Base-by-base conservation (phyloP, 176 grass and related monocot species). In the Oryza punctata region DNA sequence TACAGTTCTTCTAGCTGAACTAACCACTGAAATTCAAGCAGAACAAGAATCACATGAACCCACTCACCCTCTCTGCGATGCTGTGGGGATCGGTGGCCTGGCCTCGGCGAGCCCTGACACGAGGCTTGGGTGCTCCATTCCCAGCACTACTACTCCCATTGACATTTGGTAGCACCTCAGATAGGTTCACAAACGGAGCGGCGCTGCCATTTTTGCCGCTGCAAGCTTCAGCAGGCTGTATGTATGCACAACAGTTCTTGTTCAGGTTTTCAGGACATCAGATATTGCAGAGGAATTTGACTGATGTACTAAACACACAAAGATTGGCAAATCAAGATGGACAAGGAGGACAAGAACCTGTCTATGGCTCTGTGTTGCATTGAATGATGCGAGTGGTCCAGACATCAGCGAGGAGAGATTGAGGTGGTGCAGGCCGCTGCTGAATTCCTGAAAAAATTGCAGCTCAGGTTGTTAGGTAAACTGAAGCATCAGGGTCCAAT, bases 31-130 rank as follows among this genome's bases (percentile, higher is more conserved):
- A 65, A n/a, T 38, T 27, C 28, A 85, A 70, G 23, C 18, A 13
- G 14, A 59, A 8, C 1, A 14, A 26, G 7, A 67, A 60, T 10
- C 32, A 43, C 35, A 43, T 46, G 38, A 18, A 44, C 33, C 0
- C 5, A 2, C 69, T 18, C n/a, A 82, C 88, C 78, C 83, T 86
- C 67, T 86, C 78, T 3, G 88, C 83, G 12, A 90, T 86, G 83
- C 88, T 86, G 66, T 90, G 88, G n/a, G 78, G 83, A 73, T 90
- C 83, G 7, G 83, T 90, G 21, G 88, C 88, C 59, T 82, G 83
- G 45, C 83, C 88, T 8, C 83, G 83, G 33, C 78, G 83, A 67
- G 88, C 78, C 23, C 83, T 72, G 3, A 77, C 14, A 0, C 88
- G 78, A 16, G 72, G 44, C 45, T 73, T 90, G 7, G 77, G 52